A percentile compares a stretch with the other conserved stretches of the same genome.
These are phyloP conservation scores for Phaffia rhodozyma DNA, from an alignment of 1,284 basidiomycete genomes.

Conservation along the genomic window DNA sequence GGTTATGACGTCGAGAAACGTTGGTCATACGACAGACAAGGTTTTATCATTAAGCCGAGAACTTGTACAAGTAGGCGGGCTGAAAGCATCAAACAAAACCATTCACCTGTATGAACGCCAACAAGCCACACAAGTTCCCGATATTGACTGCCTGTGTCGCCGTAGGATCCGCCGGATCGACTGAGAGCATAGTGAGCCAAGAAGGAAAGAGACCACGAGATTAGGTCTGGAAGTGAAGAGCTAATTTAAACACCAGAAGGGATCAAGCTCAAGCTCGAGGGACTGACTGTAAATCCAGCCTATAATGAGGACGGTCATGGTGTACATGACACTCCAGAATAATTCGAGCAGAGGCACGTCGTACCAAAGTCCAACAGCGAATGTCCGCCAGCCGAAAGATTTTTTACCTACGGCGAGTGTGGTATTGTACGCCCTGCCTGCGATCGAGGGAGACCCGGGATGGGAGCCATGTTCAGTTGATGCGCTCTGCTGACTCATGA, in stretches of 20 bases:
- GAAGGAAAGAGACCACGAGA: not conserved
- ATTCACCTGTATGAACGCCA: no score
- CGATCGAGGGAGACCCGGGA: not conserved
- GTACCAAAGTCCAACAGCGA: constrained; percentile 5
- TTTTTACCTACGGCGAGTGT: not conserved
- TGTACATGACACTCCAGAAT: not conserved
- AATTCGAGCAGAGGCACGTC: not conserved
- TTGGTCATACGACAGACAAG: constrained; percentile 15
- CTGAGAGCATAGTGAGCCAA: not conserved
- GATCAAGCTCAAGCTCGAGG: not conserved
- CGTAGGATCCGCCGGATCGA: no score
- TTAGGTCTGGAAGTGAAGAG: not conserved
- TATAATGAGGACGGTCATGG: not conserved
- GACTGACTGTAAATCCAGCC: not conserved
- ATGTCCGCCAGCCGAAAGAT: constrained; percentile 3
- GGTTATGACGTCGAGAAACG: no score
- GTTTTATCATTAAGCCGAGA: no score
- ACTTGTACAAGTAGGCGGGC: no score
- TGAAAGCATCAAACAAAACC: no score
- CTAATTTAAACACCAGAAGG: not conserved
- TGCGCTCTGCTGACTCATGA: not conserved
- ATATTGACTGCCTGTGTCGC: no score
- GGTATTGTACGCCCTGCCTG: not conserved
- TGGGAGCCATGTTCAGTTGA: constrained; percentile 3
- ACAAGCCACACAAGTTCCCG: no score